A percentile compares a stretch with the other conserved stretches of the same genome.
These are phyloP conservation scores for Cordyceps cicadae DNA, from an alignment of 2,329 filamentous ascomycete genomes.

Conservation along the genomic window DNA sequence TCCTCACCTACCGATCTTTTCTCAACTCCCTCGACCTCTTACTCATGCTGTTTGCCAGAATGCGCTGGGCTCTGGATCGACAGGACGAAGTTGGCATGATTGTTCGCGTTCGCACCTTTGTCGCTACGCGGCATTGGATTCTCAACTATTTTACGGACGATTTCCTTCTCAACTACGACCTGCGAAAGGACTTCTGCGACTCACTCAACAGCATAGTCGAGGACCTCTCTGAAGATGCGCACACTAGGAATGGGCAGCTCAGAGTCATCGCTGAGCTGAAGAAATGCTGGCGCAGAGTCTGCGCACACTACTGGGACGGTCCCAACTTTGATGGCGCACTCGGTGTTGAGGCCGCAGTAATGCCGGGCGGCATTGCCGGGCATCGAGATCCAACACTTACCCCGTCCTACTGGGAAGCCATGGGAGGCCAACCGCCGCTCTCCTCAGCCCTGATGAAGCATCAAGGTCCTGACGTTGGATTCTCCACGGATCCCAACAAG, in stretches of 20 bases:
- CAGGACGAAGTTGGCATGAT: slow-evolving; percentile 81
- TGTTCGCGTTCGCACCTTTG: slow-evolving; percentile 91
- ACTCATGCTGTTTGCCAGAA: slow-evolving; percentile 72
- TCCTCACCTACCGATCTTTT: slow-evolving; percentile 87
- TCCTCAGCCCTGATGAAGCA: slow-evolving; percentile 21
- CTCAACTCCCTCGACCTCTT: slow-evolving; percentile 69
- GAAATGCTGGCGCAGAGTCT: slow-evolving; percentile 92
- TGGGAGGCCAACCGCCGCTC: slow-evolving; percentile 36
- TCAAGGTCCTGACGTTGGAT: slow-evolving; percentile 26
- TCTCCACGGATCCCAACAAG: slow-evolving; percentile 38
- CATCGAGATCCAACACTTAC: slow-evolving; percentile 47
- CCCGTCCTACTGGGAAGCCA: slow-evolving; percentile 45
- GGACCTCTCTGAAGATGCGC: slow-evolving; percentile 40
- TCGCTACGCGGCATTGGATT: slow-evolving; percentile 93
- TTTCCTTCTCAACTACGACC: slow-evolving; percentile 66
- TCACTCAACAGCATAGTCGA: slow-evolving; percentile 63
- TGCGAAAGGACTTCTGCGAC: slow-evolving; percentile 72
- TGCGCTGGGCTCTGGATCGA: slow-evolving; percentile 78
- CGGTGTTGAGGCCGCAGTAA: slow-evolving; percentile 57
- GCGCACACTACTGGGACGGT: slow-evolving; percentile 80
- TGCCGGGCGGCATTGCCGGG: slow-evolving; percentile 65
- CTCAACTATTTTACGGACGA: slow-evolving; percentile 97
- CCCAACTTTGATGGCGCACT: slow-evolving; percentile 56
- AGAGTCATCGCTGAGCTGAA: slow-evolving; percentile 93
- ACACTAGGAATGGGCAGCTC: slow-evolving; percentile 47